Conservation (phyloP, 2,329 filamentous ascomycete genomes). For the Arthrobotrys sinensis region DNA sequence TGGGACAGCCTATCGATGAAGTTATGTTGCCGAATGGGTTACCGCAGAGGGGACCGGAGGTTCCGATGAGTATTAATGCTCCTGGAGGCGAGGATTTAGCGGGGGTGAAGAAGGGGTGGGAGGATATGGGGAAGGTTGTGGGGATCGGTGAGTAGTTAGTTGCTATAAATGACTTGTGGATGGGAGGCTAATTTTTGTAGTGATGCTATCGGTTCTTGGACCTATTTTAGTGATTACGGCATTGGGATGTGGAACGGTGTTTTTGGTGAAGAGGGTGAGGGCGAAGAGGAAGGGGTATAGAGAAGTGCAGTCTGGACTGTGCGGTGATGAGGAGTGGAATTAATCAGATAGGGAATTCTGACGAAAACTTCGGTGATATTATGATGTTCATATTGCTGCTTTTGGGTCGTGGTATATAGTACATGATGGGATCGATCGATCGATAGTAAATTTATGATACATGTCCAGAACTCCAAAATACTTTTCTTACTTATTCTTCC, state of each 20-base stretch:
- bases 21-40: conserved; percentile 41
- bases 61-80: background rate
- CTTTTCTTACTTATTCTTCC: conserved; percentile 33
- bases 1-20: conserved; percentile 45
- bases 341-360: background rate
- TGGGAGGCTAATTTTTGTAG: conserved; percentile 23
- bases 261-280: conserved; percentile 21
- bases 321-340: conserved; percentile 49
- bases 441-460: conserved; percentile 20
- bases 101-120: conserved; percentile 5
- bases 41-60: background rate
- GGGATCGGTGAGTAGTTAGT: conserved; percentile 32
- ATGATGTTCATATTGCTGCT: conserved; percentile 1
- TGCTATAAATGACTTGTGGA: background rate
- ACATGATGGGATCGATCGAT: conserved; percentile 12
- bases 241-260: background rate
- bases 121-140: conserved; percentile 29
- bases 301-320: conserved; percentile 25
- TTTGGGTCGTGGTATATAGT: conserved; percentile 17
- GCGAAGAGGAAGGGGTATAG: conserved; percentile 37
- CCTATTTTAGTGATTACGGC: conserved; percentile 19
- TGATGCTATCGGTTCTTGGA: conserved; percentile 27
- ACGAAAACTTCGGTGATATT: background rate
- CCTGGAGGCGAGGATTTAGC: background rate
- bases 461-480: background rate